phyloP scores from a whole-genome alignment of 768 basidiomycete genomes.

The Rhodotorula paludigena region DNA sequence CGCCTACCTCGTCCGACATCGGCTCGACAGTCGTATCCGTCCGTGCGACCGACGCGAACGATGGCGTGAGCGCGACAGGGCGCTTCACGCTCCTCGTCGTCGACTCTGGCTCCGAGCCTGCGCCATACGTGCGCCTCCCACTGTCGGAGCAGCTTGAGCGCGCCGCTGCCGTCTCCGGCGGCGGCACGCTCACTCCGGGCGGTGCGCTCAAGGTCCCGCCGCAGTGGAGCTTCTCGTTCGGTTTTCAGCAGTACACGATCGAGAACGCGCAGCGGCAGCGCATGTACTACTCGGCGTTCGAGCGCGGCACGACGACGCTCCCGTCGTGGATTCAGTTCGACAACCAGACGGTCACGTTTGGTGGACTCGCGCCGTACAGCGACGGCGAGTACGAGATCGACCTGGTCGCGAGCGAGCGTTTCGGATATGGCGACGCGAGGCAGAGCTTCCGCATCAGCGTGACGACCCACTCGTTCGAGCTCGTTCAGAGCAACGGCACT shows the following conservation, averaged over 20 bases:
- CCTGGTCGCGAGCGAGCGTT: slow-evolving; percentile 66
- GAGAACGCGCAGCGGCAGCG: slow-evolving; percentile 47
- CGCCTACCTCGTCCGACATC: slow-evolving; percentile 60
- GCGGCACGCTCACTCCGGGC: slow-evolving; percentile 41
- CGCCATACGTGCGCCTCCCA: slow-evolving; percentile 45
- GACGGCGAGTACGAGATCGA: slow-evolving; percentile 53
- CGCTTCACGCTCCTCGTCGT: slow-evolving; percentile 50
- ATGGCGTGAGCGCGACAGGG: slow-evolving; percentile 43
- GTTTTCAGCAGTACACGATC: slow-evolving; percentile 66
- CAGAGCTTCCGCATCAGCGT: slow-evolving; percentile 64
- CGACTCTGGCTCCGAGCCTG: slow-evolving; percentile 58
- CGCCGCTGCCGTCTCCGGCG: slow-evolving; percentile 33
- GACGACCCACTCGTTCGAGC: slow-evolving; percentile 64
- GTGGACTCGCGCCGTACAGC: slow-evolving; percentile 65
- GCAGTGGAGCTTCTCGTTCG: slow-evolving; percentile 84
- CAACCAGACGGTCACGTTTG: slow-evolving; percentile 62
- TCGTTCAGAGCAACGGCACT: slow-evolving; percentile 39
- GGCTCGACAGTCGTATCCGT: slow-evolving; percentile 62
- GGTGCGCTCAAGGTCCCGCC: slow-evolving; percentile 65
- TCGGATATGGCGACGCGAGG: slow-evolving; percentile 62
- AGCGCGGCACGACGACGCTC: slow-evolving; percentile 63
- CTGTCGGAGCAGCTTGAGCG: slow-evolving; percentile 48
- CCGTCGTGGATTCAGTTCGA: slow-evolving; percentile 75
- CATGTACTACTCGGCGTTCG: slow-evolving; percentile 62
- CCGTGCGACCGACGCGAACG: slow-evolving; percentile 56